These are phyloP conservation scores for Senna siamea DNA, from an alignment of 306 rosid genomes.

Conservation along the genomic window DNA sequence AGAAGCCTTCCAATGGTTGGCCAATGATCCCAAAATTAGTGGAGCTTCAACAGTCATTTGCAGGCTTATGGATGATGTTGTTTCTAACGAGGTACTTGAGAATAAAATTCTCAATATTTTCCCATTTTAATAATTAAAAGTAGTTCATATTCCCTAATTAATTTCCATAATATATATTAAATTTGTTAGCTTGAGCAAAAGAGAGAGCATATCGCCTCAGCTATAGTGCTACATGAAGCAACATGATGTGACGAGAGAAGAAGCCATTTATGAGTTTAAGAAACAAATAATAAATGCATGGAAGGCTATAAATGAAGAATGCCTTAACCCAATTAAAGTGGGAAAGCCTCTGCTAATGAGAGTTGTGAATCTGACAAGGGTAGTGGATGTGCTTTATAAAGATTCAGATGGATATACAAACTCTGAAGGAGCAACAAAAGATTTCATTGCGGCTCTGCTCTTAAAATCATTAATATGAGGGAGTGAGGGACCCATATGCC, in stretches of 20 bases:
- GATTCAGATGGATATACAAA: conserved; percentile 39
- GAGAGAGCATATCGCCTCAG: neutral
- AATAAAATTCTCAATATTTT: neutral
- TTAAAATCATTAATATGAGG: neutral
- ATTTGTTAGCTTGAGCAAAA: neutral
- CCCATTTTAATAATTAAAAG: no score
- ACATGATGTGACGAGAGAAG: conserved; percentile 18
- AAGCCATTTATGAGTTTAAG: neutral
- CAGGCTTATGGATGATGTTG: neutral
- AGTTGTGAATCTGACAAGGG: conserved; percentile 33
- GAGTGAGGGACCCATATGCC: no score
- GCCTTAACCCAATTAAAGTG: neutral
- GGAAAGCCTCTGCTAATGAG: conserved; percentile 28
- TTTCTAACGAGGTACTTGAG: neutral
- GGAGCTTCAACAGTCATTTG: neutral
- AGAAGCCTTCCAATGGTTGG: conserved; percentile 34
- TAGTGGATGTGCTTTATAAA: conserved; percentile 37
- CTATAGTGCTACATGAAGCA: conserved; percentile 33
- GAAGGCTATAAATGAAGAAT: conserved; percentile 46
- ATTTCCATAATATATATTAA: no score
- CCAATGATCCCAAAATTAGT: neutral
- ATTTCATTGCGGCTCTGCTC: neutral
- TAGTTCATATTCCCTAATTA: no score
- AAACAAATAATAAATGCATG: conserved; percentile 9
- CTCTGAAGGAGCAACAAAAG: neutral